Evolutionary conservation across 768 basidiomycete genomes (phyloP).

Genomic region (Sporobolomyces phaffii): DNA sequence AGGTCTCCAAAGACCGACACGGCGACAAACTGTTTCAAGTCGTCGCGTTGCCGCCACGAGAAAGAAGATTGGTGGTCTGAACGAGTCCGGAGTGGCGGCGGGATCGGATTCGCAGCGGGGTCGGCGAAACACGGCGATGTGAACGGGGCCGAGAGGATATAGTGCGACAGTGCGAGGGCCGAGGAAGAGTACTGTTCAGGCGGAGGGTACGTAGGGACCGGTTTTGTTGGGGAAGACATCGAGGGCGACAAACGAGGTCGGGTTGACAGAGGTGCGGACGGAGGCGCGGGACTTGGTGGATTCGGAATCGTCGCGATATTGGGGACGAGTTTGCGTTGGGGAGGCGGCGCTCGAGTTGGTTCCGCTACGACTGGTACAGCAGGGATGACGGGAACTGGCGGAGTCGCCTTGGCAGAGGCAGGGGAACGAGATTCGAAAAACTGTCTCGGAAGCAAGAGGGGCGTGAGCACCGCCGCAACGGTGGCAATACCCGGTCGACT

Average conservation of each 20-base stretch:
- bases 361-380: too few species aligned
- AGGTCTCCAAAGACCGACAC: constrained; percentile 20
- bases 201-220: constrained; percentile 23
- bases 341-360: too few species aligned
- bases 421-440: not conserved
- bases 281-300: not conserved
- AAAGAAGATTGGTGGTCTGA: constrained; percentile 18
- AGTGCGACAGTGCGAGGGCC: constrained; percentile 29
- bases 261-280: not conserved
- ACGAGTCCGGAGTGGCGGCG: constrained; percentile 9
- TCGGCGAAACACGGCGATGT: constrained; percentile 12
- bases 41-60: constrained; percentile 3
- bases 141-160: constrained; percentile 9
- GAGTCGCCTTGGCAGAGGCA: not conserved
- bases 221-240: not conserved
- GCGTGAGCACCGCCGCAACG: too few species aligned
- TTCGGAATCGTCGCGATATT: not conserved
- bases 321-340: not conserved
- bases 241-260: constrained; percentile 7
- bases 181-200: constrained; percentile 17
- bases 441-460: not conserved
- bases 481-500: not conserved
- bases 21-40: not conserved
- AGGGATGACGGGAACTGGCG: too few species aligned
- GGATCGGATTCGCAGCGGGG: not conserved